phyloP scores from a whole-genome alignment of 1,284 basidiomycete genomes.

The Cutaneotrichosporon mucoides region DNA sequence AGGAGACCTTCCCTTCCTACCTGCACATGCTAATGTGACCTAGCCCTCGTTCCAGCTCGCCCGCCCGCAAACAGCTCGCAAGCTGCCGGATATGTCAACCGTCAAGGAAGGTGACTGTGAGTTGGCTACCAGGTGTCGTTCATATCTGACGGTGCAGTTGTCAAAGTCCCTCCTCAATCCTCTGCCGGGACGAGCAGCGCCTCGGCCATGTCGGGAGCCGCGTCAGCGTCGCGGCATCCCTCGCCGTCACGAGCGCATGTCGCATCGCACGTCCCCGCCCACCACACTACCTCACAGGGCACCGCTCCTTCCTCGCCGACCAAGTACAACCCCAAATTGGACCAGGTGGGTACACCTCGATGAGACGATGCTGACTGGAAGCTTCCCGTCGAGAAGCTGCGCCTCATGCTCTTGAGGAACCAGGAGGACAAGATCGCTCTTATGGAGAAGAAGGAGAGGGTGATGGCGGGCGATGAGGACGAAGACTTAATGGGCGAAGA shows the following conservation, averaged over 20 bases:
- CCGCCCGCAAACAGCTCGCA: neutral
- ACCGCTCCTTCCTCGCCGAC: neutral
- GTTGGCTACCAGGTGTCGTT: neutral
- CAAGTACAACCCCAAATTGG: conserved; percentile 1
- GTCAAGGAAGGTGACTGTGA: neutral
- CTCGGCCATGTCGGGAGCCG: no score
- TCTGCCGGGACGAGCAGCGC: no score
- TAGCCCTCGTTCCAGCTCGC: conserved; percentile 6
- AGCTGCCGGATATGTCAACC: neutral
- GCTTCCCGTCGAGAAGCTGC: conserved; percentile 29
- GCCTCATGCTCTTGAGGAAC: conserved; percentile 33
- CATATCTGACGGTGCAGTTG: no score
- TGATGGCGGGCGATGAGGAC: conserved; percentile 8
- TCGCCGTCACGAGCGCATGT: no score
- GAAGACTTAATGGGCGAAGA: conserved; percentile 31
- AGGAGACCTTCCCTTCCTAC: neutral
- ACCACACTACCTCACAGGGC: no score
- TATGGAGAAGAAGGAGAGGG: conserved; percentile 20
- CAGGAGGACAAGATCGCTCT: conserved; percentile 29
- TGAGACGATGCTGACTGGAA: conserved; percentile 2
- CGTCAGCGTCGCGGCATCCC: no score
- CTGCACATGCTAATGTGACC: neutral
- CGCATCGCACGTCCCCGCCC: no score
- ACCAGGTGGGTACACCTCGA: neutral
- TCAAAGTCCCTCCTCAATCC: no score